Base-by-base conservation (phyloP, 257 asterid genomes). In the Galeopsis tetrahit region DNA sequence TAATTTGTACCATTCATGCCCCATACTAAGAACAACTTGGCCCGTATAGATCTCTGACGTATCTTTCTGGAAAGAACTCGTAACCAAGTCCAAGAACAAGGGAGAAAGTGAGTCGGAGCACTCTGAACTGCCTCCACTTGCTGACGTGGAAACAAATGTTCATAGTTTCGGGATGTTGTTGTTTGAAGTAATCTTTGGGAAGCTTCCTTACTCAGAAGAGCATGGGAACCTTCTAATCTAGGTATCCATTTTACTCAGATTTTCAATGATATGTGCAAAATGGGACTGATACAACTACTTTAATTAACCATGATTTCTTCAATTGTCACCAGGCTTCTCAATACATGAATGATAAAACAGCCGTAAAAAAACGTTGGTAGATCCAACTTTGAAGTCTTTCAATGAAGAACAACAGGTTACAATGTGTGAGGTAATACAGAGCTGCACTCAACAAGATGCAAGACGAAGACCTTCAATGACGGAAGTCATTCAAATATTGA, bases 141-240 rank as follows among this genome's bases (percentile, higher is more conserved):
- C 91, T 52, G 93, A 83, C 36, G 74, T 76, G 9, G 96, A 89
- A 74, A 79, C 89, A 43, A 91, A 95, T 63, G 75, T 90, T 7
- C 75, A 86, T 62, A 77, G 85, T 66, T 95, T 87, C 43, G 97
- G 97, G 66, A 48, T 92, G 42, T 56, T 92, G 68, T 68, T 83
- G 85, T 90, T 95, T 1, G 95, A 95, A 80, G 69, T 80, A 31
- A 79, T 95, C 15, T 79, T 96, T 4, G 97, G 94, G 36, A 92
- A 73, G 83, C 90, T 79, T 61, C 84, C 85, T 53, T 33, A 79
- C 82, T 82, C 97, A 1, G 88, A 85, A 66, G 96, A 88, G 72
- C 66, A 87, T 46, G 92, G 89, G 9, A 63, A 79, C 73, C 69
- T 90, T 34, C 51, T 85, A 14, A 78, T 81, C 55, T 92, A 96